phyloP scores from a whole-genome alignment of 2,329 filamentous ascomycete genomes.

The Aureobasidium sp. region DNA sequence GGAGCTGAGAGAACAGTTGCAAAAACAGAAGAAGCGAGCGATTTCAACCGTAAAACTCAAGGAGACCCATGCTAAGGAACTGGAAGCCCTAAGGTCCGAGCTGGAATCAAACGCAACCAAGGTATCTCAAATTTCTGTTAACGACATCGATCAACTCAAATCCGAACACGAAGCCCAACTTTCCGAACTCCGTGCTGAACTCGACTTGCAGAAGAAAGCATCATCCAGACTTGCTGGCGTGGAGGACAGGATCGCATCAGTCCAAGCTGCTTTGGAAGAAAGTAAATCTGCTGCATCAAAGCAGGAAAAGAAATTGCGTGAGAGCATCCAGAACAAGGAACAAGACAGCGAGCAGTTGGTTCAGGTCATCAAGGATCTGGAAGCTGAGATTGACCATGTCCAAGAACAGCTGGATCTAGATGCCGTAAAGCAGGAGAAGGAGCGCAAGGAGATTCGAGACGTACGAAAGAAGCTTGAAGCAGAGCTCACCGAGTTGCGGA shows the following conservation, averaged over 20 bases:
- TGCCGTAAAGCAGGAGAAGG: conserved; percentile 9
- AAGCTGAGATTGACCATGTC: conserved; percentile 26
- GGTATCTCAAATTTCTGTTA: conserved; percentile 10
- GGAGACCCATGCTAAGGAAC: conserved; percentile 17
- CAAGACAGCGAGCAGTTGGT: conserved; percentile 23
- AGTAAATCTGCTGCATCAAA: conserved; percentile 20
- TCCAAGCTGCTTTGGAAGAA: conserved; percentile 23
- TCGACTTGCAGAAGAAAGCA: conserved; percentile 20
- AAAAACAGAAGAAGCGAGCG: background rate
- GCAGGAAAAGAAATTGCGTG: conserved; percentile 23
- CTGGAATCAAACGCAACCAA: conserved; percentile 15
- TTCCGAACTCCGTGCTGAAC: conserved; percentile 18
- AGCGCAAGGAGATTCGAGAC: conserved; percentile 12
- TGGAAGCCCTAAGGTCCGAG: conserved; percentile 18
- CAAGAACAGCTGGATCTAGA: conserved; percentile 18
- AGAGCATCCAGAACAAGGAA: conserved; percentile 23
- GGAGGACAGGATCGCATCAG: conserved; percentile 24
- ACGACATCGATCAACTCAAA: conserved; percentile 14
- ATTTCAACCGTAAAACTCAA: conserved; percentile 12
- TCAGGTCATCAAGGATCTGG: conserved; percentile 24
- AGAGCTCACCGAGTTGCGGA: background rate
- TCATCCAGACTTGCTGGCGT: conserved; percentile 21
- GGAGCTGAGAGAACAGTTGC: background rate
- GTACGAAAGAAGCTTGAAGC: conserved; percentile 6
- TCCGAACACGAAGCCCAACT: conserved; percentile 18